A percentile compares a stretch with the other conserved stretches of the same genome.
phyloP scores from a whole-genome alignment of 768 basidiomycete species.

The Solioccasus polychromus region DNA sequence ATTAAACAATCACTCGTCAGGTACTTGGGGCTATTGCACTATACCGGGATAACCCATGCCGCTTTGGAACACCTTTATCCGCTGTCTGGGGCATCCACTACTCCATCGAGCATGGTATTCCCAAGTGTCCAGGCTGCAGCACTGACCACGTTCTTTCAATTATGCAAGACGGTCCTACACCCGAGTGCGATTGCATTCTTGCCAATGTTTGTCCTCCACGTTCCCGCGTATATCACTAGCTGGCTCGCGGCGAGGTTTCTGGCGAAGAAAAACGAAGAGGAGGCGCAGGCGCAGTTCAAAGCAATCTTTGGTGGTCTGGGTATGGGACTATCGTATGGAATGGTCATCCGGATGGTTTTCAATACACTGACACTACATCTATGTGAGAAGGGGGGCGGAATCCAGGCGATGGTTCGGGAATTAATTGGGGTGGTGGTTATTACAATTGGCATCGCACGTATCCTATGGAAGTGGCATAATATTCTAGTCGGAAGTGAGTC shows the following conservation, averaged over 20 bases:
- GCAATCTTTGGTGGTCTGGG: conserved; percentile 49
- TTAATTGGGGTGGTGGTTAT: conserved; percentile 12
- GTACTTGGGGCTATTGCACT: conserved; percentile 54
- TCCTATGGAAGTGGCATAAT: conserved; percentile 47
- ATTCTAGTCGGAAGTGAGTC: conserved; percentile 37
- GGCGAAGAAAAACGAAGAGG: conserved; percentile 52
- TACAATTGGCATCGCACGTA: conserved; percentile 26
- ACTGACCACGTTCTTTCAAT: conserved; percentile 32
- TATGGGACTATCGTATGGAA: conserved; percentile 19
- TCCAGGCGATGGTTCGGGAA: conserved; percentile 4
- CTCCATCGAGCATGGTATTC: conserved; percentile 8
- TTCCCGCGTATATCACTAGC: conserved; percentile 58
- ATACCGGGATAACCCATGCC: conserved; percentile 49
- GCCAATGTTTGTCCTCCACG: conserved; percentile 47
- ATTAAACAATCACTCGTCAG: conserved; percentile 48
- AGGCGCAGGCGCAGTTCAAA: conserved; percentile 70
- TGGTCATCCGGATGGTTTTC: background rate
- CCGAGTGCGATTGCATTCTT: conserved; percentile 39
- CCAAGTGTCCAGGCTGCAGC: conserved; percentile 31
- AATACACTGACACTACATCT: background rate
- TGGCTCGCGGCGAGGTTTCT: conserved; percentile 42
- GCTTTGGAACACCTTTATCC: conserved; percentile 44
- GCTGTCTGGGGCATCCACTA: conserved; percentile 26
- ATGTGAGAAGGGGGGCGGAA: background rate
- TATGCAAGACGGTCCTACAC: conserved; percentile 41